Conservation (phyloP, 2,329 filamentous ascomycete species). For the Hypoxylon sp. region DNA sequence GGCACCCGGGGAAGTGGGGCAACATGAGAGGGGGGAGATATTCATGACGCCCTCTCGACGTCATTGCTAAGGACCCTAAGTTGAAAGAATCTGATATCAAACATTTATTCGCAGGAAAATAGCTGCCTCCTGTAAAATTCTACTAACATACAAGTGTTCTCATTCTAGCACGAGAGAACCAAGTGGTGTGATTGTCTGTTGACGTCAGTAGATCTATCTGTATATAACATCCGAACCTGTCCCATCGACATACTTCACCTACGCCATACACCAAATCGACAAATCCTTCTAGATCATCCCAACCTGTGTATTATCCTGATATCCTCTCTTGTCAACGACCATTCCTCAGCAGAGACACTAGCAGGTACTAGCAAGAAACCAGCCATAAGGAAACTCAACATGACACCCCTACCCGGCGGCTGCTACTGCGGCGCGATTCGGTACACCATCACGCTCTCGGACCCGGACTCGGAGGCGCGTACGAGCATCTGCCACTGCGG, state of each 20-base stretch:
- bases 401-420: slow-evolving; percentile 40
- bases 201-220: slow-evolving; percentile 7
- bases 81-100: too few species aligned
- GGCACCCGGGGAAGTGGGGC: slow-evolving; percentile 7
- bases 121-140: too few species aligned
- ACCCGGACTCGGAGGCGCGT: slow-evolving; percentile 54
- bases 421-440: slow-evolving; percentile 58
- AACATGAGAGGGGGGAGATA: background rate
- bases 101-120: too few species aligned
- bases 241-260: too few species aligned
- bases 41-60: slow-evolving; percentile 20
- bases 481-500: slow-evolving; percentile 61
- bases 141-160: too few species aligned
- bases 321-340: background rate
- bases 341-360: too few species aligned
- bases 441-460: slow-evolving; percentile 54
- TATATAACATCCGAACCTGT: too few species aligned
- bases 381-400: too few species aligned
- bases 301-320: background rate
- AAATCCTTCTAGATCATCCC: background rate
- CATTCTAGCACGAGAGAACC: background rate
- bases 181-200: slow-evolving; percentile 21
- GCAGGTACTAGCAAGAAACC: too few species aligned
- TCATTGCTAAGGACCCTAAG: slow-evolving; percentile 14
- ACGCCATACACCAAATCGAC: background rate